Evolutionary conservation across 257 asterid species (phyloP).

Genomic region (Parsonsia alboflavescens): DNA sequence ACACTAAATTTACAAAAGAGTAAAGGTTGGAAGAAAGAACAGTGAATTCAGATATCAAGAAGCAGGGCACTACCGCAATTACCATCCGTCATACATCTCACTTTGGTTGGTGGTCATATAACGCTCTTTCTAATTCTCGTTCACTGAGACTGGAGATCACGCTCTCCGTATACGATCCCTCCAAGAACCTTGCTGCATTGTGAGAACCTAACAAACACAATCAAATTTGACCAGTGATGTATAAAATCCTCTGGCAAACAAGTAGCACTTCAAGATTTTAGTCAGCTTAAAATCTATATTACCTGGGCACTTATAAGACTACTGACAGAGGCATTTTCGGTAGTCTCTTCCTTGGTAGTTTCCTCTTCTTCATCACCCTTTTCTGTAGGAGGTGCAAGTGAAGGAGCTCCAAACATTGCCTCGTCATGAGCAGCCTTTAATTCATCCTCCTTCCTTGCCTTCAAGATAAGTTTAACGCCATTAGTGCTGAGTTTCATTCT

Average conservation of each 20-base stretch:
- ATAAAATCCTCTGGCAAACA: background rate
- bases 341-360: conserved; percentile 17
- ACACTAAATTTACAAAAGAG: background rate
- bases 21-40: background rate
- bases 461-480: conserved; percentile 1
- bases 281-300: conserved; percentile 11
- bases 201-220: conserved; percentile 38
- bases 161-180: conserved; percentile 60
- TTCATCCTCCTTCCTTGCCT: conserved; percentile 69
- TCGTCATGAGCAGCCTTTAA: conserved; percentile 74
- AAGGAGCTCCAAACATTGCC: conserved; percentile 79
- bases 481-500: background rate
- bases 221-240: background rate
- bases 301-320: conserved; percentile 77
- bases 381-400: conserved; percentile 34
- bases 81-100: background rate
- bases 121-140: background rate
- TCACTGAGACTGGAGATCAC: conserved; percentile 15
- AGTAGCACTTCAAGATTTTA: background rate
- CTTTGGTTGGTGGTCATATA: background rate
- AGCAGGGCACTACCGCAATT: background rate
- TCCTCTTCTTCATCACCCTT: conserved; percentile 33
- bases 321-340: conserved; percentile 27
- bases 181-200: conserved; percentile 72
- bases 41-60: background rate